Percentiles rank a stretch among this genome's conserved stretches.
These are phyloP conservation scores for Suhomyces choctaworum DNA, from an alignment of 1,139 yeast genomes.

Conservation along the genomic window DNA sequence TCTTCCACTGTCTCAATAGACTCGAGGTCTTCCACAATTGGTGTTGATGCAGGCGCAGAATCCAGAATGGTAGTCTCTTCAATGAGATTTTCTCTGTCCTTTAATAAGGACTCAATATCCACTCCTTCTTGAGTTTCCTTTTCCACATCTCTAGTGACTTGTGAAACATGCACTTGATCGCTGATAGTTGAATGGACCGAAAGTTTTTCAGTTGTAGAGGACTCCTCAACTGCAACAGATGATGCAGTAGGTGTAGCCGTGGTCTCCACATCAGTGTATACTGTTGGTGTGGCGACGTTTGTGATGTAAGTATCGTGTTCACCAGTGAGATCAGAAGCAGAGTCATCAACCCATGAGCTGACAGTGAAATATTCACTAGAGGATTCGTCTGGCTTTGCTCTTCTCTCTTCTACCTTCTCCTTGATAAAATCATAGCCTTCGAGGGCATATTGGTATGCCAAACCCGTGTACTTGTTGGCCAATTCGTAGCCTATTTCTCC, in stretches of 20 bases:
- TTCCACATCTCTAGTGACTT: constrained; percentile 23
- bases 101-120: constrained; percentile 22
- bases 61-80: constrained; percentile 8
- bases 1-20: not conserved
- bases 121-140: constrained; percentile 19
- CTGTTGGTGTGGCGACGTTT: not conserved
- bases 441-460: constrained; percentile 1
- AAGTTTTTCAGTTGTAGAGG: constrained; percentile 3
- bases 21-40: constrained; percentile 2
- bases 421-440: constrained; percentile 29
- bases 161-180: constrained; percentile 16
- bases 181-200: constrained; percentile 1
- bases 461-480: constrained; percentile 1
- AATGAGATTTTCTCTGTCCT: constrained; percentile 18
- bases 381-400: constrained; percentile 13
- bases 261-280: constrained; percentile 1
- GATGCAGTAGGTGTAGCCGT: constrained; percentile 3
- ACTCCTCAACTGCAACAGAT: not conserved
- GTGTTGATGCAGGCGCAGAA: constrained; percentile 4
- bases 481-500: constrained; percentile 15
- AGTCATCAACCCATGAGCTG: constrained; percentile 2
- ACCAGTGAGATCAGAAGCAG: constrained; percentile 5
- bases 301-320: constrained; percentile 6
- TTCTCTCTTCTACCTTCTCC: constrained; percentile 39
- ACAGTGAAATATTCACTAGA: constrained; percentile 4